phyloP scores from a whole-genome alignment of 2,329 filamentous ascomycete genomes.

The Acrocalymma vagum region DNA sequence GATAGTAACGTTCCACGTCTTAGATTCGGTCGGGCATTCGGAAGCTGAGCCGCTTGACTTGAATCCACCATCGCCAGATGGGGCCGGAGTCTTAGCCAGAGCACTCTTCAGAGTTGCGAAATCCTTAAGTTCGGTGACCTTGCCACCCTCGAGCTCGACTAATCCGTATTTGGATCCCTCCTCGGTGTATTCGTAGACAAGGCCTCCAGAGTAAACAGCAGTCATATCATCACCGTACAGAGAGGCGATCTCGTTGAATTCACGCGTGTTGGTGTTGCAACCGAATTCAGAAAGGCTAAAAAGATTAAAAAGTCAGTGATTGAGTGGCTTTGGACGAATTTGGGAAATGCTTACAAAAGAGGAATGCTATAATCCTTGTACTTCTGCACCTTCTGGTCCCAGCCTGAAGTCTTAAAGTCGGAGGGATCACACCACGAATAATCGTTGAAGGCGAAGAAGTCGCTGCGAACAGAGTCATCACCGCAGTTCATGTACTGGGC shows the following conservation, averaged over 20 bases:
- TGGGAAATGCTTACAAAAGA: constrained; percentile 66
- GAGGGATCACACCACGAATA: constrained; percentile 85
- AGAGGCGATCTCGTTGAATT: constrained; percentile 80
- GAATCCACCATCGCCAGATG: constrained; percentile 67
- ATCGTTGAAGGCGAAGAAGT: constrained; percentile 91
- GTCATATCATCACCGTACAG: constrained; percentile 89
- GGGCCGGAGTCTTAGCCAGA: constrained; percentile 59
- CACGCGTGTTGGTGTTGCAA: constrained; percentile 82
- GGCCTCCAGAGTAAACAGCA: constrained; percentile 88
- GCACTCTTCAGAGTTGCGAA: constrained; percentile 66
- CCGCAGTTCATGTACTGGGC: constrained; percentile 96
- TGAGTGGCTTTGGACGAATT: background rate
- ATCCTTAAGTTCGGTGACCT: constrained; percentile 67
- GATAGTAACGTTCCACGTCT: constrained; percentile 64
- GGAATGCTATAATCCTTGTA: constrained; percentile 87
- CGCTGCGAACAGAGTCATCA: constrained; percentile 80
- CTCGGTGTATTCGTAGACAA: constrained; percentile 93
- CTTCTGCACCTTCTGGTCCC: constrained; percentile 88
- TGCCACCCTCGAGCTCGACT: constrained; percentile 68
- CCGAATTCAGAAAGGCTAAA: constrained; percentile 86
- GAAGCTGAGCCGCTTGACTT: constrained; percentile 62
- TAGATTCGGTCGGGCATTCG: constrained; percentile 62
- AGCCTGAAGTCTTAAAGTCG: constrained; percentile 75
- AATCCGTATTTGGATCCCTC: constrained; percentile 75
- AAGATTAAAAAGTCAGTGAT: constrained; percentile 18